Conservation (phyloP, 169 alveolate species). For the Cardiosporidium cionae region DNA sequence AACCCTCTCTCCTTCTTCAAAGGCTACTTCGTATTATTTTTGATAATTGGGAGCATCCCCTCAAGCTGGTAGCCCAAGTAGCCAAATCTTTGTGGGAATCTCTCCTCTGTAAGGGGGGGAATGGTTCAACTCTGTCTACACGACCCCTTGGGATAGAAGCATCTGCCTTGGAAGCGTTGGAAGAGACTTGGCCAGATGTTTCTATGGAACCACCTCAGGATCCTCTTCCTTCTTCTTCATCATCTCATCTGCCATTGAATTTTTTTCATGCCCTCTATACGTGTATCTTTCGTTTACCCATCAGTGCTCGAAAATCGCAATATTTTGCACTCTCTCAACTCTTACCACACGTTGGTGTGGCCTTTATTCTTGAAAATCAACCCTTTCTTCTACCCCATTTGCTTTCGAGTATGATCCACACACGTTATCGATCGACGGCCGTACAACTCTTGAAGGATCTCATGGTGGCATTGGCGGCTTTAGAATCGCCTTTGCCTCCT, state of each 20-base stretch:
- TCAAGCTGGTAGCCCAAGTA: no score
- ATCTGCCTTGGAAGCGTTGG: no score
- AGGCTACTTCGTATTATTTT: no score
- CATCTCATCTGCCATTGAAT: neutral
- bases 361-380: neutral
- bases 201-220: neutral
- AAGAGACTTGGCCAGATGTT: neutral
- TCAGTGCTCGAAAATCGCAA: neutral
- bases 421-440: neutral
- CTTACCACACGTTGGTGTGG: neutral
- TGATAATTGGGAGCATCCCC: no score
- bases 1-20: no score
- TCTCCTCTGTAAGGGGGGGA: no score
- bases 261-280: neutral
- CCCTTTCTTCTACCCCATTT: neutral
- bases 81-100: no score
- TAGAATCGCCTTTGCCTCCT: no score
- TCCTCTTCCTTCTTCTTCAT: neutral
- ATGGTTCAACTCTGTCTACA: no score
- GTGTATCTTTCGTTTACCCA: neutral
- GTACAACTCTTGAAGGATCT: neutral
- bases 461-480: neutral
- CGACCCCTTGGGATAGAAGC: no score
- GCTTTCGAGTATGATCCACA: neutral
- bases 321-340: neutral